These are phyloP conservation scores for Fusarium brevicatenulatum DNA, from an alignment of 2,329 filamentous ascomycete species.

Conservation along the genomic window DNA sequence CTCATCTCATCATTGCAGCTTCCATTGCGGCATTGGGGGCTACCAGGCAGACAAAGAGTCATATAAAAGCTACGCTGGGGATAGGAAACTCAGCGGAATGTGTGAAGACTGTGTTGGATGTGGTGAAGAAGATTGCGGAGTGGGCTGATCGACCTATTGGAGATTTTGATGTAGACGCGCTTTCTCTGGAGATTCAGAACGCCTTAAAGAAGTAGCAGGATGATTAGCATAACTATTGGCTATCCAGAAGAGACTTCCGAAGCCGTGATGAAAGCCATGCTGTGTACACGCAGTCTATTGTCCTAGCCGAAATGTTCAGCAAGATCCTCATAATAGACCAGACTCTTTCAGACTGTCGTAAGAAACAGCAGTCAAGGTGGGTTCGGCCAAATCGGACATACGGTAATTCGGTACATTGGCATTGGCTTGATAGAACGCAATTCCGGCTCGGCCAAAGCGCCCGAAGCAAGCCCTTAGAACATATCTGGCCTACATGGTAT, in stretches of 20 bases:
- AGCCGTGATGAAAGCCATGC: too few species aligned
- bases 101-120: constrained; percentile 8
- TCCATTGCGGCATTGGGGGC: constrained; percentile 18
- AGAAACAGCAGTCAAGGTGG: too few species aligned
- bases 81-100: constrained; percentile 18
- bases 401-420: background rate
- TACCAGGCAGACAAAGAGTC: constrained; percentile 22
- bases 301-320: too few species aligned
- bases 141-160: constrained; percentile 20
- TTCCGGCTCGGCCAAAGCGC: background rate
- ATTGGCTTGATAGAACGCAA: too few species aligned
- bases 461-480: background rate
- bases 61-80: constrained; percentile 17
- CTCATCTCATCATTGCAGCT: constrained; percentile 22
- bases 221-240: too few species aligned
- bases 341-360: too few species aligned
- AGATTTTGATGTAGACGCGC: constrained; percentile 11
- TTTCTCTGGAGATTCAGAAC: constrained; percentile 8
- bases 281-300: too few species aligned
- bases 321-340: too few species aligned
- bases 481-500: background rate
- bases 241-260: too few species aligned
- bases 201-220: background rate
- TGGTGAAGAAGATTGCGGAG: constrained; percentile 2
- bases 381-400: background rate